phyloP scores from a whole-genome alignment of 371 early-diverging fungal genomes.

The Mucor piriformis region DNA sequence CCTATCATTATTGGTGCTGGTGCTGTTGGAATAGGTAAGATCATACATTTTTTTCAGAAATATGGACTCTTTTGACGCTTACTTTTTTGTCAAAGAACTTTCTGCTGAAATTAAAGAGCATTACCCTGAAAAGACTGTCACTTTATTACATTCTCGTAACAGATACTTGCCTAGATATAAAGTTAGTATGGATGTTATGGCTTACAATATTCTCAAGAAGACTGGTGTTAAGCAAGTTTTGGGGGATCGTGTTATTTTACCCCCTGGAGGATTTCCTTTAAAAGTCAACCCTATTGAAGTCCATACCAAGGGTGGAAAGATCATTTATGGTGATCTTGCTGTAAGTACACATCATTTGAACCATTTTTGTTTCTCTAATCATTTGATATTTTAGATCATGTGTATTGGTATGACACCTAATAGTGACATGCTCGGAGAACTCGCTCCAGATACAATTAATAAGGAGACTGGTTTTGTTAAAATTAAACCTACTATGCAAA shows the following conservation, averaged over 20 bases:
- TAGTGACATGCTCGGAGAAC: slow-evolving; percentile 42
- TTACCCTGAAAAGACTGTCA: slow-evolving; percentile 65
- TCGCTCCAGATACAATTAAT: slow-evolving; percentile 53
- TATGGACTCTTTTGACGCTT: slow-evolving; percentile 8
- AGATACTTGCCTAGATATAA: slow-evolving; percentile 59
- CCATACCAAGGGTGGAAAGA: slow-evolving; percentile 45
- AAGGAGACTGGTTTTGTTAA: slow-evolving; percentile 52
- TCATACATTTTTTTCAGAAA: background rate
- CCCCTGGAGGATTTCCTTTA: slow-evolving; percentile 46
- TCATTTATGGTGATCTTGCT: slow-evolving; percentile 57
- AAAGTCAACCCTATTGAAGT: slow-evolving; percentile 54
- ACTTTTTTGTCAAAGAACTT: slow-evolving; percentile 41
- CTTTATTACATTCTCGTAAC: slow-evolving; percentile 63
- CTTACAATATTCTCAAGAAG: slow-evolving; percentile 44
- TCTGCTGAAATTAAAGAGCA: slow-evolving; percentile 71
- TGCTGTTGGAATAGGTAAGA: slow-evolving; percentile 62
- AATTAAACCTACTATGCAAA: slow-evolving; percentile 67
- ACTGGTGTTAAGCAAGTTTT: slow-evolving; percentile 53
- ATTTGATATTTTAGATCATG: slow-evolving; percentile 43
- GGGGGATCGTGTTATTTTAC: slow-evolving; percentile 53
- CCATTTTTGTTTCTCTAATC: background rate
- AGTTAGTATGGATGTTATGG: slow-evolving; percentile 45
- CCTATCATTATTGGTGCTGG: slow-evolving; percentile 70
- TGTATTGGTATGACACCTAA: slow-evolving; percentile 73
- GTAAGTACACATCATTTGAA: slow-evolving; percentile 29